Conservation (phyloP, 2,329 filamentous ascomycete species). For the Gaeumannomyces tritici region DNA sequence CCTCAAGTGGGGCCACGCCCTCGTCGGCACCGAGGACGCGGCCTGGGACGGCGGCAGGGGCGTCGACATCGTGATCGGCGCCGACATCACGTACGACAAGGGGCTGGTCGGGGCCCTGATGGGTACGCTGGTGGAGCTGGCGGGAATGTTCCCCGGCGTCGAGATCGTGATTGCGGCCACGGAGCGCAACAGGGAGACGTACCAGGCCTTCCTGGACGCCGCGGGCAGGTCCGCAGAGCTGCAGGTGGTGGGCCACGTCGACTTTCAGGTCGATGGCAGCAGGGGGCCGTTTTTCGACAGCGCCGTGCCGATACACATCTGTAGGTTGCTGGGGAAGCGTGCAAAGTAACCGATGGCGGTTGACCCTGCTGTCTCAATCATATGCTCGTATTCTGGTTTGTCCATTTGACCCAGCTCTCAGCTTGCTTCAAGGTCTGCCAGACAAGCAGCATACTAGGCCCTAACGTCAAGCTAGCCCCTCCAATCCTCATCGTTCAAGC, state of each 20-base stretch:
- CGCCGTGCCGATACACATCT: conserved; percentile 49
- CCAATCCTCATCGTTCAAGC: too few relatives aligned
- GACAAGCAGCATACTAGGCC: too few relatives aligned
- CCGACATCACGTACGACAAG: conserved; percentile 70
- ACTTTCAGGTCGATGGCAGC: conserved; percentile 36
- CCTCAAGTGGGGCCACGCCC: conserved; percentile 54
- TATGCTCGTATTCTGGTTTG: too few relatives aligned
- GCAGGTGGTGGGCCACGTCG: conserved; percentile 26
- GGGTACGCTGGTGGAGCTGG: conserved; percentile 53
- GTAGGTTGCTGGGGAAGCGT: conserved; percentile 10
- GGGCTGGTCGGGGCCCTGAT: conserved; percentile 53
- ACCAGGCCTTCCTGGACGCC: conserved; percentile 49
- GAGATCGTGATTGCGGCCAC: conserved; percentile 60
- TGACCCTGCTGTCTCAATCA: too few relatives aligned
- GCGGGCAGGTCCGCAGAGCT: conserved; percentile 41
- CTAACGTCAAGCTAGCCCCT: too few relatives aligned
- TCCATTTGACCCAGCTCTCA: too few relatives aligned
- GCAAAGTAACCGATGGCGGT: background rate
- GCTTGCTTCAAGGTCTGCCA: too few relatives aligned
- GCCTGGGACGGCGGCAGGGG: conserved; percentile 35
- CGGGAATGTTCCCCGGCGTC: conserved; percentile 43
- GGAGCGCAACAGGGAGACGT: conserved; percentile 61
- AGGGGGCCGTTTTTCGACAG: conserved; percentile 56
- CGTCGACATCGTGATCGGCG: conserved; percentile 60
- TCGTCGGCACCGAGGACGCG: conserved; percentile 47